Percentiles rank a stretch among this genome's conserved stretches.
Evolutionary conservation across 2,329 filamentous ascomycete genomes (phyloP).

Genomic region (Phoma sp.): DNA sequence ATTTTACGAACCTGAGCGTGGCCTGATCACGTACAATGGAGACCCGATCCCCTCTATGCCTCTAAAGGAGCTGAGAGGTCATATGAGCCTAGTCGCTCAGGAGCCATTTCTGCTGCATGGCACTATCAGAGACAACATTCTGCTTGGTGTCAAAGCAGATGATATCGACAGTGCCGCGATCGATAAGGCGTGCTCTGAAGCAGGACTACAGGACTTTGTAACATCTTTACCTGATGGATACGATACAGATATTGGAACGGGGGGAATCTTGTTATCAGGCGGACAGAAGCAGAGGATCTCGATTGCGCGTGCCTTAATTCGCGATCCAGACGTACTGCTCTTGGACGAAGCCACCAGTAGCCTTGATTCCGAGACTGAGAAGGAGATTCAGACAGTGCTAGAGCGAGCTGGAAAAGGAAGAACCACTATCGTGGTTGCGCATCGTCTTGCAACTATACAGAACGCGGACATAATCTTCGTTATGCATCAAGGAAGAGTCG

Average conservation of each 20-base stretch:
- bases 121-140: slow-evolving; percentile 53
- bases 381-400: slow-evolving; percentile 71
- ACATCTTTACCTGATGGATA: slow-evolving; percentile 37
- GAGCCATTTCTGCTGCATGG: slow-evolving; percentile 54
- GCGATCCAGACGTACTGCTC: slow-evolving; percentile 62
- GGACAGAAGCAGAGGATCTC: slow-evolving; percentile 80
- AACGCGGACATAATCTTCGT: slow-evolving; percentile 51
- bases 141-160: slow-evolving; percentile 51
- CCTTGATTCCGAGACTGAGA: slow-evolving; percentile 70
- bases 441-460: slow-evolving; percentile 48
- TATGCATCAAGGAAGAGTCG: slow-evolving; percentile 46
- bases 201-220: slow-evolving; percentile 41
- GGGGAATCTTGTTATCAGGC: slow-evolving; percentile 69
- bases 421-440: slow-evolving; percentile 52
- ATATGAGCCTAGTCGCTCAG: slow-evolving; percentile 29
- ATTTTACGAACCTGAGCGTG: slow-evolving; percentile 88
- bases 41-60: slow-evolving; percentile 43
- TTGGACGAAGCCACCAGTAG: slow-evolving; percentile 66
- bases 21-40: slow-evolving; percentile 55
- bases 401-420: slow-evolving; percentile 57
- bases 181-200: slow-evolving; percentile 58
- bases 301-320: slow-evolving; percentile 71
- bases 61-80: slow-evolving; percentile 47
- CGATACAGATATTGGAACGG: slow-evolving; percentile 31
- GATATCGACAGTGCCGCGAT: slow-evolving; percentile 52